Evolutionary conservation across 1,284 basidiomycete genomes (phyloP).

Genomic region (Trametes polyzona): DNA sequence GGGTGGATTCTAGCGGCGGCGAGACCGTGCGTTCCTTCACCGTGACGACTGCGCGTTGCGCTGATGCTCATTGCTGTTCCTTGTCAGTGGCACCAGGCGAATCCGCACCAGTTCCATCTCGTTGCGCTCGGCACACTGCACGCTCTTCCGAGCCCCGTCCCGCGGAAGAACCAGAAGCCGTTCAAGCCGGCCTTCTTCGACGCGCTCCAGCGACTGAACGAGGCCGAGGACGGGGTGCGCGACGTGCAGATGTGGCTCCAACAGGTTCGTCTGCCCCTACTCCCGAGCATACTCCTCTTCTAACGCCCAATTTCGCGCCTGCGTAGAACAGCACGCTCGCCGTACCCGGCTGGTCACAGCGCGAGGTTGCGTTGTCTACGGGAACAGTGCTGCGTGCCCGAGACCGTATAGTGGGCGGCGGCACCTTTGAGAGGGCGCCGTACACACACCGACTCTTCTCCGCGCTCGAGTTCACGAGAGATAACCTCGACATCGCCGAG

Average conservation of each 20-base stretch:
- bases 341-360: constrained; percentile 55
- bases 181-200: constrained; percentile 80
- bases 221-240: constrained; percentile 59
- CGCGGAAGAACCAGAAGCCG: constrained; percentile 76
- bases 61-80: not conserved
- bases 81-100: constrained; percentile 72
- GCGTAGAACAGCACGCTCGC: constrained; percentile 12
- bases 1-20: constrained; percentile 77
- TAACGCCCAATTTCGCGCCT: not conserved
- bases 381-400: constrained; percentile 61
- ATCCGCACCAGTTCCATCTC: constrained; percentile 86
- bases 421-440: constrained; percentile 37
- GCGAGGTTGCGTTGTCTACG: constrained; percentile 58
- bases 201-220: constrained; percentile 53
- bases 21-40: constrained; percentile 49
- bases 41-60: not conserved
- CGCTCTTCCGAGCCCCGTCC: constrained; percentile 85
- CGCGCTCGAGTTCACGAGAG: constrained; percentile 47
- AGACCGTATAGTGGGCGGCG: constrained; percentile 23
- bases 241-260: constrained; percentile 63
- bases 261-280: constrained; percentile 23
- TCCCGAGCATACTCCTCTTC: not conserved
- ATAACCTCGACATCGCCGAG: constrained; percentile 33
- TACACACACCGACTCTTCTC: constrained; percentile 59
- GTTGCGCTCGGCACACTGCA: constrained; percentile 80